Conservation (phyloP, 2,329 filamentous ascomycete species). For the Geosmithia flava region DNA sequence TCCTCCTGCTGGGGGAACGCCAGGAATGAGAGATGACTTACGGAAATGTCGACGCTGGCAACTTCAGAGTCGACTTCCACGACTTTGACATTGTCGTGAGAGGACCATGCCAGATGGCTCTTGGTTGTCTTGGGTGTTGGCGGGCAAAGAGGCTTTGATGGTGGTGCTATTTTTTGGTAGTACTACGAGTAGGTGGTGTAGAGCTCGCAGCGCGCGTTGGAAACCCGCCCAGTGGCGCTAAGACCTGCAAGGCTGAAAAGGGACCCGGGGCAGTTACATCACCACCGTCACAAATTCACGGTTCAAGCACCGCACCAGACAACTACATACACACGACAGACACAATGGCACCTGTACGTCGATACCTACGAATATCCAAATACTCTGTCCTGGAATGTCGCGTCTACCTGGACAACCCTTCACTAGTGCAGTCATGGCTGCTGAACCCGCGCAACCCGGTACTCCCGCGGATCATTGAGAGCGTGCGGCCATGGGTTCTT, state of each 20-base stretch:
- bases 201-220: background rate
- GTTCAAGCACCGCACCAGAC: background rate
- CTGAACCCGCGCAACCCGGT: constrained; percentile 65
- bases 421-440: constrained; percentile 72
- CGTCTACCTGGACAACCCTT: constrained; percentile 88
- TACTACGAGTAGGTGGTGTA: too few species aligned
- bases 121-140: background rate
- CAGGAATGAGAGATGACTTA: constrained; percentile 21
- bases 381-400: constrained; percentile 93
- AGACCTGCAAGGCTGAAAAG: background rate
- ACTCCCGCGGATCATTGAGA: constrained; percentile 72
- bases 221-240: background rate
- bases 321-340: background rate
- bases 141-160: background rate
- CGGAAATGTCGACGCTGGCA: constrained; percentile 67
- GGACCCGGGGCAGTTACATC: constrained; percentile 1
- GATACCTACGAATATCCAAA: constrained; percentile 85
- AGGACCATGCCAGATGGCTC: constrained; percentile 13
- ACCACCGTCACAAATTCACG: background rate
- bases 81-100: constrained; percentile 34
- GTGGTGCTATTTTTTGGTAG: background rate
- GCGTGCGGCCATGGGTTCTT: constrained; percentile 72
- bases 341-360: constrained; percentile 72
- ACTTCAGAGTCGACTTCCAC: constrained; percentile 62
- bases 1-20: background rate